phyloP scores from a whole-genome alignment of 305 asterid species.

The Stenogyne calaminthoides region DNA sequence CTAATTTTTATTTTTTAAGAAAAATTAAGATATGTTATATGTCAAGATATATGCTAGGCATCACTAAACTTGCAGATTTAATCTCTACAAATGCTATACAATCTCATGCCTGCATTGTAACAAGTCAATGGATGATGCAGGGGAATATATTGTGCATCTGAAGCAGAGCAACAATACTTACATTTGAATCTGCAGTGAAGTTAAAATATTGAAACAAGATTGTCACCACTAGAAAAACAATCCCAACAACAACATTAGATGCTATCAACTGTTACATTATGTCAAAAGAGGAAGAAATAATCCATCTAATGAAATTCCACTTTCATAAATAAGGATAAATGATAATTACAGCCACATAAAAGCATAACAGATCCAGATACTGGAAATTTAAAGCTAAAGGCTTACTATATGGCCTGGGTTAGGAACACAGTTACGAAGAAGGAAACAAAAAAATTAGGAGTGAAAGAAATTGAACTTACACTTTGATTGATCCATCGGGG shows the following conservation, averaged over 20 bases:
- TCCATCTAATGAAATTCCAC: slow-evolving; percentile 11
- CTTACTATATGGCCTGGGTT: too few relatives aligned
- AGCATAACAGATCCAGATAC: too few relatives aligned
- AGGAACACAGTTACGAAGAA: not conserved
- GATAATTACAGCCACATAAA: too few relatives aligned
- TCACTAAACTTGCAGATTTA: too few relatives aligned
- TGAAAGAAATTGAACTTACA: slow-evolving; percentile 46
- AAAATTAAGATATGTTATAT: too few relatives aligned
- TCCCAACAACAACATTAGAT: slow-evolving; percentile 37
- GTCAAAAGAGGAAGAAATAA: too few relatives aligned
- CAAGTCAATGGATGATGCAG: not conserved
- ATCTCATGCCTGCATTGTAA: not conserved
- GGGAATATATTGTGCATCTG: not conserved
- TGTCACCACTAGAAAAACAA: slow-evolving; percentile 50
- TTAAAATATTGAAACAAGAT: slow-evolving; percentile 61
- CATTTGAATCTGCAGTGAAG: slow-evolving; percentile 74
- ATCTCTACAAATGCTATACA: not conserved
- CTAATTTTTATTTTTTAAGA: too few relatives aligned
- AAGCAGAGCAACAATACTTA: slow-evolving; percentile 31
- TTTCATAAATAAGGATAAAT: not conserved
- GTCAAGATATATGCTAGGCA: too few relatives aligned
- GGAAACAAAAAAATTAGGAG: not conserved
- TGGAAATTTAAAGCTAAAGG: too few relatives aligned
- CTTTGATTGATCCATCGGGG: slow-evolving; percentile 82
- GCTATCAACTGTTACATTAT: too few relatives aligned